phyloP scores from a whole-genome alignment of 176 grass and related monocot genomes.

The Rhynchospora breviuscula region DNA sequence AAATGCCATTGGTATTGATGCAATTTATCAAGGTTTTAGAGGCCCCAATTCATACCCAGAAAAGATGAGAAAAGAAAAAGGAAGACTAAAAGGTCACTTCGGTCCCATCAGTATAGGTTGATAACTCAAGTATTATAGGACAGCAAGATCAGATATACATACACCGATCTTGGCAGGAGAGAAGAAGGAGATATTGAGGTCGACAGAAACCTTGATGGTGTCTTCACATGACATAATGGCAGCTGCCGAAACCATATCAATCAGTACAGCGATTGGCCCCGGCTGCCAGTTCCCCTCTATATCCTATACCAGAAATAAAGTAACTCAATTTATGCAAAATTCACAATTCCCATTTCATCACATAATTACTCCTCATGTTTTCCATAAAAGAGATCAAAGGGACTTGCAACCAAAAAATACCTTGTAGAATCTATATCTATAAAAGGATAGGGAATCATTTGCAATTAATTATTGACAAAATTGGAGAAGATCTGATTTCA shows the following conservation, averaged over 20 bases:
- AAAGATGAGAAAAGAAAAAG: not conserved
- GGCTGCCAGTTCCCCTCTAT: slow-evolving; percentile 23
- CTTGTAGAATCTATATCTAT: too few relatives aligned
- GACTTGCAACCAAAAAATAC: not conserved
- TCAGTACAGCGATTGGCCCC: slow-evolving; percentile 13
- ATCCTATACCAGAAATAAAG: slow-evolving; percentile 3
- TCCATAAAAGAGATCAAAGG: not conserved
- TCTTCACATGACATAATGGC: slow-evolving; percentile 24
- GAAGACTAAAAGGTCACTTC: not conserved
- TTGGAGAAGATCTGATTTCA: not conserved
- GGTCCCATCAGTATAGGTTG: not conserved
- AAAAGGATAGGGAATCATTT: not conserved
- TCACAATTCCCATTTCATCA: not conserved
- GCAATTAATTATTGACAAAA: not conserved
- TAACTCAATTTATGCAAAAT: not conserved
- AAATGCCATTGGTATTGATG: not conserved
- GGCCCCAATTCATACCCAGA: too few relatives aligned
- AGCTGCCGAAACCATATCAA: slow-evolving; percentile 18
- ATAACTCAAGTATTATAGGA: not conserved
- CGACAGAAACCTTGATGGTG: slow-evolving; percentile 25
- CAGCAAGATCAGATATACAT: not conserved
- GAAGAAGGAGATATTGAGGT: slow-evolving; percentile 30
- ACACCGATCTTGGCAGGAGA: slow-evolving; percentile 20
- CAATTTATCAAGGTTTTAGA: not conserved
- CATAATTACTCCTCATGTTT: not conserved